phyloP scores from a whole-genome alignment of 805 yeast genomes.

The Saturnispora diversa region DNA sequence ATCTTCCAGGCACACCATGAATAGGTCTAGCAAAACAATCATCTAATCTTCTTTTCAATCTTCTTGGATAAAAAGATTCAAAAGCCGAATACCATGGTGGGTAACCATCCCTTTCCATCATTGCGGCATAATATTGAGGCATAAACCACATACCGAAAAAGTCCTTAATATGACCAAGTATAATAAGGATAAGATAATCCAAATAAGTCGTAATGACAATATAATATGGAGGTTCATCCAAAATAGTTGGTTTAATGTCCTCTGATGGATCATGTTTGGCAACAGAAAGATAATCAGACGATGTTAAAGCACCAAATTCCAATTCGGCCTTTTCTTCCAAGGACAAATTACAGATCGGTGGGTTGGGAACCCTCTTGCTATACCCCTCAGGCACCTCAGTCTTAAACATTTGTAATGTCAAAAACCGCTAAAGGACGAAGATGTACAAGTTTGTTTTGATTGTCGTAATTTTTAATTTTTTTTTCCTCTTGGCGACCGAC shows the following conservation, averaged over 20 bases:
- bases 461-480: no score
- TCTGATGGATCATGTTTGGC: slow-evolving; percentile 50
- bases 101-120: slow-evolving; percentile 75
- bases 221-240: slow-evolving; percentile 82
- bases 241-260: slow-evolving; percentile 52
- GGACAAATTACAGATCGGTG: slow-evolving; percentile 26
- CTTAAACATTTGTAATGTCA: slow-evolving; percentile 1
- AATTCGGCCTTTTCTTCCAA: slow-evolving; percentile 39
- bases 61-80: slow-evolving; percentile 87
- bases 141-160: slow-evolving; percentile 71
- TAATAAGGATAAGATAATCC: slow-evolving; percentile 73
- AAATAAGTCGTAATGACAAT: slow-evolving; percentile 76
- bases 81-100: slow-evolving; percentile 95
- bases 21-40: slow-evolving; percentile 95
- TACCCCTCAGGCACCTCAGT: slow-evolving; percentile 8
- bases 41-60: slow-evolving; percentile 82
- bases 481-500: no score
- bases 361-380: slow-evolving; percentile 25
- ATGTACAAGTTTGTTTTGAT: no score
- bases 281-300: slow-evolving; percentile 54
- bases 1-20: slow-evolving; percentile 97
- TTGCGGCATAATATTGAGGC: slow-evolving; percentile 55
- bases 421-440: no score
- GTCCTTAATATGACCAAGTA: slow-evolving; percentile 87
- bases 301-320: slow-evolving; percentile 68